Evolutionary conservation across 169 alveolate species (phyloP), one percentile per base, ranked within the genome.

Genomic region (Eimeria necatrix): DNA sequence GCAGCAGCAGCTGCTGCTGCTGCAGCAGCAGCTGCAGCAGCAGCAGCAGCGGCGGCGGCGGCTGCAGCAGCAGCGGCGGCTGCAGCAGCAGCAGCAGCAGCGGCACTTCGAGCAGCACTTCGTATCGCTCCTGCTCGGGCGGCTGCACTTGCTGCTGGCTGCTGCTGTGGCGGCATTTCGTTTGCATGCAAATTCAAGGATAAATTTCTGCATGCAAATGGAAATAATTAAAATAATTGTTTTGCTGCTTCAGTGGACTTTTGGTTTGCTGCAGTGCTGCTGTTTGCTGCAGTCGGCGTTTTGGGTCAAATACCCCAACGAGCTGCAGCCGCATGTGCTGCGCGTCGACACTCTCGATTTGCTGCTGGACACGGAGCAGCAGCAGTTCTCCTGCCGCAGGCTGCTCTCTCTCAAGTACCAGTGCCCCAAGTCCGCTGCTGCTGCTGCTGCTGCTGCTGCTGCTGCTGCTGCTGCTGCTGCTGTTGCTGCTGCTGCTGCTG

Each of bases 281-380:
- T 20, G 56, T 20, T 74, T 48, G 52, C 22, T 91, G 46, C 95
- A 91, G 95, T 51, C 92, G 18, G 95, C 95, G 61, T 78, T 76
- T 24, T 92, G 95, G 95, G 49, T 49, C 9, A 92, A 92, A 48
- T 92, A 92, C 46, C 95, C 95, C 48, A 92, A 92, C 60, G 80
- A 52, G 74, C 22, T 92, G 68, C 95, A 92, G 76, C 95, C 95
- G 22, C 95, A 92, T 46, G 95, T 92, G 48, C 51, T 71, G 84
- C 95, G 92, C 3, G 95, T 92, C 56, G 95, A 92, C 46, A 92
- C 95, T 10, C 61, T 92, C 52, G 76, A 56, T 14, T 46, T 51
- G 8, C 93, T 56, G 59, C 49, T 92, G 10, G 92, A 92, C n/a
- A 49, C 74, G 7, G 93, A 76, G 71, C 26, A 92, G 41, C 53